These are phyloP conservation scores for Fusarium ambrosium DNA, from an alignment of 2,329 filamentous ascomycete genomes.

Conservation along the genomic window DNA sequence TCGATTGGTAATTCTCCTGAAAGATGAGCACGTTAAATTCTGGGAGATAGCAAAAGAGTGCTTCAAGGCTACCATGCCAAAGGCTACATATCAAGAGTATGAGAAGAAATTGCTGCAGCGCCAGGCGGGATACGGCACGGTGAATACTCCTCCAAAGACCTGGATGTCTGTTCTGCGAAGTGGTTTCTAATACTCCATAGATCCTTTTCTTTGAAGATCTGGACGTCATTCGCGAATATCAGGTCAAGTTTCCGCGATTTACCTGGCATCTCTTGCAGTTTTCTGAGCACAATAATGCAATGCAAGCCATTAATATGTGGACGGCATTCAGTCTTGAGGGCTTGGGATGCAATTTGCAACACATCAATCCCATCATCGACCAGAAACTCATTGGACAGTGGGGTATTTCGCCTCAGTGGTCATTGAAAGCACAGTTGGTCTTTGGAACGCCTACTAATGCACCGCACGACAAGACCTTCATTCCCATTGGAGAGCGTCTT, in stretches of 20 bases:
- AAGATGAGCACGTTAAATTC: slow-evolving; percentile 17
- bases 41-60: slow-evolving; percentile 23
- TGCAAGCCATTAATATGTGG: slow-evolving; percentile 28
- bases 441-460: slow-evolving; percentile 16
- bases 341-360: slow-evolving; percentile 27
- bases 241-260: slow-evolving; percentile 11
- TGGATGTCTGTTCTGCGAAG: too few species aligned
- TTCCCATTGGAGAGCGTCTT: slow-evolving; percentile 1
- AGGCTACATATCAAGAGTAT: slow-evolving; percentile 1
- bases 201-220: slow-evolving; percentile 28
- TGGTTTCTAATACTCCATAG: not conserved
- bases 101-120: slow-evolving; percentile 22
- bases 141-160: not conserved
- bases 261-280: slow-evolving; percentile 20
- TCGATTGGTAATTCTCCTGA: slow-evolving; percentile 16
- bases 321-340: slow-evolving; percentile 19
- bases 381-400: slow-evolving; percentile 23
- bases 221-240: slow-evolving; percentile 17
- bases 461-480: slow-evolving; percentile 8
- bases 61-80: slow-evolving; percentile 17
- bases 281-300: slow-evolving; percentile 30
- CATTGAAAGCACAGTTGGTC: slow-evolving; percentile 27
- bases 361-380: slow-evolving; percentile 26
- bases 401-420: slow-evolving; percentile 25
- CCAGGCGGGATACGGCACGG: slow-evolving; percentile 14